These are phyloP conservation scores for Amaranthus palmeri DNA, from an alignment of 148 eudicot genomes.

Conservation along the genomic window DNA sequence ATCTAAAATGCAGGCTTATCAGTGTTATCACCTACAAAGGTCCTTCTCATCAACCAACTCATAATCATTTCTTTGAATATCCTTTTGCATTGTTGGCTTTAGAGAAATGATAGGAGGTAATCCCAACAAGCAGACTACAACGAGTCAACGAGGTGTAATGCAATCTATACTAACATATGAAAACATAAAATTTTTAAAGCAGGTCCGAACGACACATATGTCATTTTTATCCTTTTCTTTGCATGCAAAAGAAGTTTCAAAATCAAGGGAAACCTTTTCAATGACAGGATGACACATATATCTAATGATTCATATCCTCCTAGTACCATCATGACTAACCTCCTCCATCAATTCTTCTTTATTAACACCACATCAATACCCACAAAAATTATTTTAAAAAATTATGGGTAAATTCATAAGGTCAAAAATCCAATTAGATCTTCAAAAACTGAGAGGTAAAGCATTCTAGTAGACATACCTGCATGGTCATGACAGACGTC, in stretches of 20 bases:
- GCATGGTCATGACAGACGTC: slow-evolving; percentile 74
- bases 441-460: neutral
- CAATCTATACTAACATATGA: neutral
- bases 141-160: neutral
- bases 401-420: neutral
- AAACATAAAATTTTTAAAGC: too few species aligned
- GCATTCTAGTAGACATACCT: slow-evolving; percentile 36
- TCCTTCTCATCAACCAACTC: neutral
- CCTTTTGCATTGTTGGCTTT: neutral
- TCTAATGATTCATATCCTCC: too few species aligned
- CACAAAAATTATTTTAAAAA: neutral
- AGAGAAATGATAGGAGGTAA: neutral
- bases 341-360: too few species aligned
- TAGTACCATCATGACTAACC: too few species aligned
- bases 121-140: neutral
- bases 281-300: too few species aligned
- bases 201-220: too few species aligned
- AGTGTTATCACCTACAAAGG: neutral
- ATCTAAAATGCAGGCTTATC: neutral
- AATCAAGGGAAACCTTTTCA: too few species aligned
- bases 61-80: neutral
- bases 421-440: neutral
- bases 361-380: too few species aligned
- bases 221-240: too few species aligned
- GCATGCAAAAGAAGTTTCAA: too few species aligned